phyloP scores from a whole-genome alignment of 2,329 filamentous ascomycete species.

The Pleomassaria siparia region DNA sequence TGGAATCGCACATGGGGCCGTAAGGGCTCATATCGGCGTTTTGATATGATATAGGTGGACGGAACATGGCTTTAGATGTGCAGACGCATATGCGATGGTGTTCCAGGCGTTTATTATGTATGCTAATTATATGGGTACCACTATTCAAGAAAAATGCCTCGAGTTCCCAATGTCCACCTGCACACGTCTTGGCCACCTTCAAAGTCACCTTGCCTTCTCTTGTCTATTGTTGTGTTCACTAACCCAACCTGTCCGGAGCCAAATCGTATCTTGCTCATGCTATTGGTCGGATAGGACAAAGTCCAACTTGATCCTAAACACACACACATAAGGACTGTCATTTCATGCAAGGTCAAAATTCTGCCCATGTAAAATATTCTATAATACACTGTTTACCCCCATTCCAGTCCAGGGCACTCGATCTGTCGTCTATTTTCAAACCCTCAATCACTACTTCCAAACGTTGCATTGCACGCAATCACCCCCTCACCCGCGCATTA shows the following conservation, averaged over 20 bases:
- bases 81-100: constrained; percentile 4
- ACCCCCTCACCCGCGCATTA: background rate
- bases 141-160: background rate
- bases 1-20: background rate
- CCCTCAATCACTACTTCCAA: background rate
- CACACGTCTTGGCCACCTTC: too few species aligned
- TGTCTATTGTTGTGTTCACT: too few species aligned
- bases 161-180: background rate
- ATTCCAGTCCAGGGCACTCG: too few species aligned
- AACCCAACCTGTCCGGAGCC: too few species aligned
- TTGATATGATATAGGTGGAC: background rate
- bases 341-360: background rate
- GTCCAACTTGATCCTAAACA: too few species aligned
- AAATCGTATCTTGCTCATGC: too few species aligned
- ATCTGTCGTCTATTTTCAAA: background rate
- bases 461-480: background rate
- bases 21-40: background rate
- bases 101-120: background rate
- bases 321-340: too few species aligned
- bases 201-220: too few species aligned
- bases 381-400: background rate
- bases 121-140: constrained; percentile 2
- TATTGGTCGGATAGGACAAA: too few species aligned
- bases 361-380: background rate
- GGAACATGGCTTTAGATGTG: constrained; percentile 3